Evolutionary conservation across 2,329 filamentous ascomycete species (phyloP).

Genomic region (Trichoderma gracile): DNA sequence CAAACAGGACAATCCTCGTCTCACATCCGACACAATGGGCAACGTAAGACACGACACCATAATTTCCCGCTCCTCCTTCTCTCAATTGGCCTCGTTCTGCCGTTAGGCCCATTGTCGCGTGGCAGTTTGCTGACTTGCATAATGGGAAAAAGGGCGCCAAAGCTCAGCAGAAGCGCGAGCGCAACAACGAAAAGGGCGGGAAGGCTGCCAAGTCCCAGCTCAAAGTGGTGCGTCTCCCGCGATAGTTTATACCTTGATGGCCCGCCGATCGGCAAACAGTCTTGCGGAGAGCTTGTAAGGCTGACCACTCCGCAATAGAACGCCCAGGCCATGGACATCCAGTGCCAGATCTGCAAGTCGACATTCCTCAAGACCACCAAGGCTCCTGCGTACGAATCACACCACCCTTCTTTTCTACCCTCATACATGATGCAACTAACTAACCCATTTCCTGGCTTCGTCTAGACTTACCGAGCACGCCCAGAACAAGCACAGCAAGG

Average conservation of each 20-base stretch:
- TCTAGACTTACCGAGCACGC: constrained; percentile 68
- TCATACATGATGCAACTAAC: no score
- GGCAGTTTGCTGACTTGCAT: constrained; percentile 29
- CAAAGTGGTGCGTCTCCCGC: constrained; percentile 58
- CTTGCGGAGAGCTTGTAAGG: no score
- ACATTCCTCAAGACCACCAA: constrained; percentile 79
- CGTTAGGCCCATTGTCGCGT: no score
- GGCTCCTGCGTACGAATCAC: constrained; percentile 61
- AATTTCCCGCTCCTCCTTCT: not conserved
- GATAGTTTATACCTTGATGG: not conserved
- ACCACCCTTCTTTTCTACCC: not conserved
- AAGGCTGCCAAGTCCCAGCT: constrained; percentile 65
- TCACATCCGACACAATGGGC: constrained; percentile 35
- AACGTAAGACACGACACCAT: constrained; percentile 34
- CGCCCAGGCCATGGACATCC: constrained; percentile 71
- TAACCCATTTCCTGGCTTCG: not conserved
- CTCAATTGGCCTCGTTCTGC: not conserved
- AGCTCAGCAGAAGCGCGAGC: constrained; percentile 71
- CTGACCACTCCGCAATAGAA: constrained; percentile 55
- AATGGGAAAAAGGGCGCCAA: constrained; percentile 65
- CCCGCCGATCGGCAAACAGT: not conserved
- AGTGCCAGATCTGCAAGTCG: constrained; percentile 74
- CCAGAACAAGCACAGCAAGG: constrained; percentile 74
- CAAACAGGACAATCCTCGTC: not conserved
- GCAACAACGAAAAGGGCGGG: constrained; percentile 65